Base-by-base conservation (phyloP, 176 grass and related monocot genomes). In the bread wheat (Triticum aestivum) region DNA sequence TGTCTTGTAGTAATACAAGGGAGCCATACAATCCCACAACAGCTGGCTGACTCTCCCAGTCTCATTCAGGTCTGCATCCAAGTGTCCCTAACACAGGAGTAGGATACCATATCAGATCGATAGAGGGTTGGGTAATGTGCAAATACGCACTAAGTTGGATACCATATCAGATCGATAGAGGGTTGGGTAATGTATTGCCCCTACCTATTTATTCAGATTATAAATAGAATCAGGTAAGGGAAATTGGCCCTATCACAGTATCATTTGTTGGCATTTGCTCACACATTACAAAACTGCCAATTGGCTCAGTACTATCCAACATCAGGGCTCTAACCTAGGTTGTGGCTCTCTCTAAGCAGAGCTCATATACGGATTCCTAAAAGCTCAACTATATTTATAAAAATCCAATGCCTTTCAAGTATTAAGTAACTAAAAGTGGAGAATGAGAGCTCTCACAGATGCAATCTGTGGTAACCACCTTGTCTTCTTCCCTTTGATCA, bases 31-130 rank as follows among this genome's bases (percentile, higher is more conserved):
- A 91, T 94, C 95, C 96, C 88, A 61, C 88, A 80, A 78, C 77
- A 39, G 91, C 96, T 89, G 95, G 93, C 38, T 88, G 82, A 37
- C 35, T 39, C 91, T 94, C 65, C 96, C 93, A 86, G 70, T 89
- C 56, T 94, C 93, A 89, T 98, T 98, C 56, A 98, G 81, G 67
- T 96, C 93, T 41, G 83, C 52, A 82, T 98, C 92, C 85, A 94
- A 82, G 34, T 92, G 93, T 9, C 93, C 93, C 92, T 97, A 72
- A 56, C 61, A 58, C 35, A 86, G 24, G 35, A 62, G 69, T 69
- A 78, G 13, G 54, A 69, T 62, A 69, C 18, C 39, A 61, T 61
- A 77, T 59, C 61, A 86, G 77, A 58, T 73, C 26, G 18, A 37
- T 39, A 23, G 20, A 71, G 26, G 14, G 47, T 75, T 83, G 30